Base-by-base conservation (phyloP, 2,329 filamentous ascomycete genomes). In the Hymenotorrendiella dingleyae region DNA sequence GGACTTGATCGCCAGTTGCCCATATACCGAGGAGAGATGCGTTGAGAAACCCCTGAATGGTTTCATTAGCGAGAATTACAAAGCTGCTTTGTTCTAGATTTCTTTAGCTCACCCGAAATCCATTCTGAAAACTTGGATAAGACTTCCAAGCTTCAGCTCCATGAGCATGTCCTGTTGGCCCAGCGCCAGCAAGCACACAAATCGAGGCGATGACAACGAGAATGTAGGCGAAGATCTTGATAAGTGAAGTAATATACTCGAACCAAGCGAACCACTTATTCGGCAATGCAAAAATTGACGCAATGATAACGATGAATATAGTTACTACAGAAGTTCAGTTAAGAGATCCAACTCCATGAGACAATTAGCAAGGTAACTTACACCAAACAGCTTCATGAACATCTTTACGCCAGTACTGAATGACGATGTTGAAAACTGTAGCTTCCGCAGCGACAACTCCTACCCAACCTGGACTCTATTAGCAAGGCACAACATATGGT, bases 181-280 rank as follows among this genome's bases (percentile, higher is more conserved):
- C 67, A 26, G 67, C 67, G 8, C 67, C 67, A 8, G 55, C 45
- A 22, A 66, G 59, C 33, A 69, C 56, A 14, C 67, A 62, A 12
- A 68, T 49, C 0, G 55, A 57, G n/a, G 61, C 42, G 16, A 66
- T 46, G 27, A 65, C 60, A 39, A 67, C 53, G 14, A 66, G 54
- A 11, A 68, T 37, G 39, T 67, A 60, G 9, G 59, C 46, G 6
- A 65, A 30, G 16, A 67, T 62, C 42, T 68, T 68, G 41, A 67
- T 52, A 10, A 64, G 38, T 0, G 62, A 63, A 0, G 58, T 59
- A 16, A 56, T 24, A 32, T 63, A 64, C 47, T 65, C 60, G 22
- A 64, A 64, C 59, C 62, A 65, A 4, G 58, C 64, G 39, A 66
- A 66, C 33, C 38, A 45, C 20, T 33, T 50, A 10, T 43, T 53